Base-by-base conservation (phyloP, 2,329 filamentous ascomycete genomes). In the Shiraia bambusicola region DNA sequence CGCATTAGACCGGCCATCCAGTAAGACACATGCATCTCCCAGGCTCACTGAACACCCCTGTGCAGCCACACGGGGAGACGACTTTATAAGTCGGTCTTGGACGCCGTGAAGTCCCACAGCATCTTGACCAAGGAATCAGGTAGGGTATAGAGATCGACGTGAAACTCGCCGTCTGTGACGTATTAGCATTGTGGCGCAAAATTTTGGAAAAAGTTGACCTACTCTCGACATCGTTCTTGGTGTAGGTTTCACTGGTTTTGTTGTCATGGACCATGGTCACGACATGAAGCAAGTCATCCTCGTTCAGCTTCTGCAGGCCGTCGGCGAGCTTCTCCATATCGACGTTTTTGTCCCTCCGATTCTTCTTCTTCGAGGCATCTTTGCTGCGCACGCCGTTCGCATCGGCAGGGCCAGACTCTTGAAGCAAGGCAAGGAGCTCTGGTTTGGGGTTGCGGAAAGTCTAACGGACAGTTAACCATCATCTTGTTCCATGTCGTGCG, bases 261-360 rank as follows among this genome's bases (percentile, higher is more conserved):
- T 96, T 88, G 72, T 98, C 93, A 69, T 97, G 93, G 49, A 98
- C 92, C 81, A 98, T 86, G 74, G 97, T 92, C 47, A 98, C 94
- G 16, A 97, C 89, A 57, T 93, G 88, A 48, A 98, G 77, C 29
- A 98, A 75, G 62, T 97, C 92, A 55, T 98, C 93, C 74, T 98
- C 93, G 52, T 82, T 81, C 17, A 98, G 82, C 75, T 88, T 90
- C 67, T 92, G 84, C 44, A 98, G 76, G 0, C 86, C 90, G 45
- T 97, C 91, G 24, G 92, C 93, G 59, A 98, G 82, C 77, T 95
- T 97, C 76, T 98, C 93, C 76, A 95, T 93, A 69, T 98, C 93
- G 56, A 87, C 78, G 46, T 75, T 79, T 72, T 82, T 83, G 58
- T 81, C 78, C 36, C 76, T 75, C 55, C 86, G 81, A 66, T 83